Evolutionary conservation across 352 stramenopile species (phyloP).

Genomic region (Globisporangium okanoganense): DNA sequence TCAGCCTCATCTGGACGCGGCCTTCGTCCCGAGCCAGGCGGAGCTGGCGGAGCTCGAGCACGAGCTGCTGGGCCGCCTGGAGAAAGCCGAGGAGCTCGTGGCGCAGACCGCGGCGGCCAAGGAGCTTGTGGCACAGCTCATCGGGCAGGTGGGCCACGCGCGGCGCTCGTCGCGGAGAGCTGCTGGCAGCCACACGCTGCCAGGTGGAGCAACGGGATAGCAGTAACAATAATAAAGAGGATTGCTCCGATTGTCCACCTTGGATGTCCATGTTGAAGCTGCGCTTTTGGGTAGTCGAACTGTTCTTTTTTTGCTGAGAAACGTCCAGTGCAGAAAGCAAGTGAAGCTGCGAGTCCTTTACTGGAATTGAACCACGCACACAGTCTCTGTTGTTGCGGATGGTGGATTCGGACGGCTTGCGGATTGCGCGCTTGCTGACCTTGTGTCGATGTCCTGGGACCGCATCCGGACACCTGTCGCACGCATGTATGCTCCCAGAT

Average conservation of each 20-base stretch:
- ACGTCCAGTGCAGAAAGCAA: background rate
- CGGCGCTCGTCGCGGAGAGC: background rate
- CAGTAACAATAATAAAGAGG: constrained; percentile 2
- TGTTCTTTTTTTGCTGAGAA: background rate
- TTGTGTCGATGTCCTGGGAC: too few species aligned
- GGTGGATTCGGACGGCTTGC: too few species aligned
- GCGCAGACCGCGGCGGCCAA: constrained; percentile 23
- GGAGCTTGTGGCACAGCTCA: constrained; percentile 24
- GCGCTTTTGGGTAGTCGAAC: background rate
- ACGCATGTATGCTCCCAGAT: too few species aligned
- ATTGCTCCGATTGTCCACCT: constrained; percentile 52
- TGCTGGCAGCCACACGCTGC: background rate
- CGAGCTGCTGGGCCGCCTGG: constrained; percentile 17
- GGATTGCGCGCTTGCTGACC: too few species aligned
- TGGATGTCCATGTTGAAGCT: background rate
- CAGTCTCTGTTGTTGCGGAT: background rate
- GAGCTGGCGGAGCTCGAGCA: constrained; percentile 19
- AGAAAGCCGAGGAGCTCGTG: constrained; percentile 23
- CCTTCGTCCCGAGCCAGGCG: background rate
- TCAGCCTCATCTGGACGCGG: background rate
- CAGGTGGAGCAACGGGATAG: background rate
- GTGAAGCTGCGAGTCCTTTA: background rate
- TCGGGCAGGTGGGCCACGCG: constrained; percentile 13
- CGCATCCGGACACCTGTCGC: background rate
- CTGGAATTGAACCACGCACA: background rate